A percentile compares a stretch with the other conserved stretches of the same genome.
These are phyloP conservation scores for Acarospora socialis DNA, from an alignment of 2,329 filamentous ascomycete genomes.

Conservation along the genomic window DNA sequence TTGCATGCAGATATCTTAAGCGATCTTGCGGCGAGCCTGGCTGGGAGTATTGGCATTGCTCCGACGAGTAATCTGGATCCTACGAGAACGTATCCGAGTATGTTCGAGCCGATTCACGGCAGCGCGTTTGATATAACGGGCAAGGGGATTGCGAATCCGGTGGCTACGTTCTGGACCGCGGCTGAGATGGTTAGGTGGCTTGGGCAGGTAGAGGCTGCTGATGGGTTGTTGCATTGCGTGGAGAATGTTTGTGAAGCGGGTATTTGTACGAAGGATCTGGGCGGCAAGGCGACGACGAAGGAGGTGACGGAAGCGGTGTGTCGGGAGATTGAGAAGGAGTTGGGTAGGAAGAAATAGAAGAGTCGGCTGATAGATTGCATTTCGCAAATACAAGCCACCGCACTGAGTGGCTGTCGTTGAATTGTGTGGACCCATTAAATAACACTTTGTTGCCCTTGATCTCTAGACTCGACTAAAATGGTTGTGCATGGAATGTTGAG, in stretches of 20 bases:
- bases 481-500: too few species aligned
- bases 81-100: slow-evolving; percentile 42
- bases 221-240: slow-evolving; percentile 42
- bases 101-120: slow-evolving; percentile 52
- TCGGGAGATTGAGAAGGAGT: slow-evolving; percentile 34
- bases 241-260: slow-evolving; percentile 45
- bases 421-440: too few species aligned
- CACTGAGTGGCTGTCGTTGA: too few species aligned
- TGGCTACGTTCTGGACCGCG: slow-evolving; percentile 55
- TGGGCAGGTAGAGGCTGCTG: slow-evolving; percentile 43
- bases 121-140: slow-evolving; percentile 52
- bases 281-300: slow-evolving; percentile 41
- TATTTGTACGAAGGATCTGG: slow-evolving; percentile 45
- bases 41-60: slow-evolving; percentile 58
- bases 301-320: slow-evolving; percentile 45
- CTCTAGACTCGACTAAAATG: too few species aligned
- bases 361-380: too few species aligned
- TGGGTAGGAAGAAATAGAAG: slow-evolving; percentile 12
- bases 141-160: slow-evolving; percentile 47
- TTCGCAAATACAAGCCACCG: too few species aligned
- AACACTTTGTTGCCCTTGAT: too few species aligned
- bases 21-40: slow-evolving; percentile 54
- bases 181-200: slow-evolving; percentile 54
- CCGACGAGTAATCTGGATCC: slow-evolving; percentile 57
- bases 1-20: slow-evolving; percentile 52